These are phyloP conservation scores for Lactarius tabidus DNA, from an alignment of 768 basidiomycete species.

Conservation along the genomic window DNA sequence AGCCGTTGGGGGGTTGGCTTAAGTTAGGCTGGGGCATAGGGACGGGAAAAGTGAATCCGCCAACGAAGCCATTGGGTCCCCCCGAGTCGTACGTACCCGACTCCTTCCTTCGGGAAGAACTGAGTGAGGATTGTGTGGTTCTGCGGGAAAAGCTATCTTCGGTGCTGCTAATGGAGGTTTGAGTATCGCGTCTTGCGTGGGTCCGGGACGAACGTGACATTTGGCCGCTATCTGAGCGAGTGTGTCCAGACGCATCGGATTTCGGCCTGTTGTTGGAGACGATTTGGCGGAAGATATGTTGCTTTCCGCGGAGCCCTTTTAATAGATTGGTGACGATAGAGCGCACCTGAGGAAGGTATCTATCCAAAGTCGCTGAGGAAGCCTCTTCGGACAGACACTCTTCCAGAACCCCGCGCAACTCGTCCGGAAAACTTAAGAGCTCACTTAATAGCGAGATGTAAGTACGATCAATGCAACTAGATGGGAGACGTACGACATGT, in stretches of 20 bases:
- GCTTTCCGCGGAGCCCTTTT: constrained; percentile 89
- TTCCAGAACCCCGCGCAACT: constrained; percentile 85
- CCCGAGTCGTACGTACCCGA: constrained; percentile 17
- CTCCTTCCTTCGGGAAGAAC: constrained; percentile 28
- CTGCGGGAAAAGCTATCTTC: constrained; percentile 32
- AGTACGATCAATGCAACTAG: constrained; percentile 1
- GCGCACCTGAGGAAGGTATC: constrained; percentile 87
- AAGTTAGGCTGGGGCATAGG: constrained; percentile 16
- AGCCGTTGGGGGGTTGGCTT: constrained; percentile 15
- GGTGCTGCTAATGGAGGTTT: constrained; percentile 31
- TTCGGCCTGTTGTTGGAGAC: constrained; percentile 58
- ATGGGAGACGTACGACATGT: constrained; percentile 64
- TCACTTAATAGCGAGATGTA: constrained; percentile 50
- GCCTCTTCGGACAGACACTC: constrained; percentile 90
- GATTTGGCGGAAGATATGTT: constrained; percentile 78
- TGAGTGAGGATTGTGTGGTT: constrained; percentile 7
- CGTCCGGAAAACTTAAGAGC: constrained; percentile 80
- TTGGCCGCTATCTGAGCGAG: constrained; percentile 42
- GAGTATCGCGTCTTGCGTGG: constrained; percentile 36
- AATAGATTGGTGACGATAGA: constrained; percentile 90
- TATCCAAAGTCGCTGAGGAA: constrained; percentile 74
- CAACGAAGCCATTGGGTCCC: constrained; percentile 40
- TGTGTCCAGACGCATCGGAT: constrained; percentile 42
- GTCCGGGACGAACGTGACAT: constrained; percentile 51
- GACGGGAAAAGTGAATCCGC: constrained; percentile 42